A percentile compares a stretch with the other conserved stretches of the same genome.
These are phyloP conservation scores for Phlyctochytrium planicorne DNA, from an alignment of 192 early-diverging fungal species.

Conservation along the genomic window DNA sequence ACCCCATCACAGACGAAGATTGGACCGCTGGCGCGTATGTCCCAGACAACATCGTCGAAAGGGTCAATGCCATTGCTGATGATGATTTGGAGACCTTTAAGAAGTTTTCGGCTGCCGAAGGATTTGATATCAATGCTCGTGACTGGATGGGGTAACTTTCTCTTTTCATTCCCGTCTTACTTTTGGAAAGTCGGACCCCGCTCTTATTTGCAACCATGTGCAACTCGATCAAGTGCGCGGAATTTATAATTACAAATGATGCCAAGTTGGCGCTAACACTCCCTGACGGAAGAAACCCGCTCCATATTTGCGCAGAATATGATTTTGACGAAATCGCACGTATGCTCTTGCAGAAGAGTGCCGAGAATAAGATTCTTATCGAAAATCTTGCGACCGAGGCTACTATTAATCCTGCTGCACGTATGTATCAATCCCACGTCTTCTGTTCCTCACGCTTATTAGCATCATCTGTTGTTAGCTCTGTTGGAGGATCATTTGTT, in stretches of 20 bases:
- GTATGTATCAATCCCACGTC: too few relatives aligned
- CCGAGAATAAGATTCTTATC: too few relatives aligned
- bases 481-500: too few relatives aligned
- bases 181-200: conserved; percentile 14
- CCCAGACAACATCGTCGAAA: neutral
- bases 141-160: conserved; percentile 30
- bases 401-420: too few relatives aligned
- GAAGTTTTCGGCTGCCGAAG: too few relatives aligned
- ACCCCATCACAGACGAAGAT: conserved; percentile 35
- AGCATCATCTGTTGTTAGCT: too few relatives aligned
- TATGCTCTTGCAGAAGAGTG: too few relatives aligned
- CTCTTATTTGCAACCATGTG: conserved; percentile 23
- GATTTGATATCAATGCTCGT: conserved; percentile 18
- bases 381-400: too few relatives aligned
- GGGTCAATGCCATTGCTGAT: neutral
- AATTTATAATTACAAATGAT: conserved; percentile 12
- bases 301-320: conserved; percentile 30
- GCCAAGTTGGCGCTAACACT: conserved; percentile 19
- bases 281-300: conserved; percentile 25
- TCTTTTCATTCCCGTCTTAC: neutral
- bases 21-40: conserved; percentile 31
- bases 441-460: too few relatives aligned
- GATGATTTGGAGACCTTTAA: neutral
- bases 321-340: too few relatives aligned
- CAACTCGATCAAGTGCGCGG: conserved; percentile 11